phyloP scores from a whole-genome alignment of 2,329 filamentous ascomycete genomes.

The Hymenotorrendiella dingleyae region DNA sequence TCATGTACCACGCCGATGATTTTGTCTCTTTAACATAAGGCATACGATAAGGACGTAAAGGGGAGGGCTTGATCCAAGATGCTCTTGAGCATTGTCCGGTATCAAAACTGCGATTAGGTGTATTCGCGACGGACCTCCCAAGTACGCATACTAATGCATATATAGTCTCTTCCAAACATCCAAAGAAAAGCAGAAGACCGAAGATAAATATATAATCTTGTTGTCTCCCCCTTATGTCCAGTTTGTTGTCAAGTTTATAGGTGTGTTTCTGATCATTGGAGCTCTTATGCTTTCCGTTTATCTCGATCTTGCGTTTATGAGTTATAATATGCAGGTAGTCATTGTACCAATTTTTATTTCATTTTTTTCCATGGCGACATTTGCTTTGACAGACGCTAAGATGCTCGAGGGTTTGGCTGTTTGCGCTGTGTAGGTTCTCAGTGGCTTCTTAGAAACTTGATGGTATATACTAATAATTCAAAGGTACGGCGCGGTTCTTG shows the following conservation, averaged over 20 bases:
- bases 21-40: conserved; percentile 1
- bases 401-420: conserved; percentile 12
- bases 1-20: conserved; percentile 7
- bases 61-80: background rate
- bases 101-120: background rate
- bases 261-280: conserved; percentile 3
- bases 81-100: background rate
- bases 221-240: conserved; percentile 2
- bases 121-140: background rate
- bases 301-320: conserved; percentile 15
- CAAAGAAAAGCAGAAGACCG: conserved; percentile 5
- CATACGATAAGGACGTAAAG: background rate
- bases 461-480: background rate
- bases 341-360: conserved; percentile 9
- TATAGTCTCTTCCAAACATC: conserved; percentile 4
- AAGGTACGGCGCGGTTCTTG: conserved; percentile 7
- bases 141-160: background rate
- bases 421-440: conserved; percentile 9
- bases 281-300: conserved; percentile 16
- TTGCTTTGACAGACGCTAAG: conserved; percentile 8
- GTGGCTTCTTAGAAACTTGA: background rate
- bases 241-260: background rate
- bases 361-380: conserved; percentile 7
- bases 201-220: conserved; percentile 2
- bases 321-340: conserved; percentile 8